Evolutionary conservation across 192 early-diverging fungal genomes (phyloP), one percentile per base, ranked within the genome.

Genomic region (Phlyctochytrium bullatum): DNA sequence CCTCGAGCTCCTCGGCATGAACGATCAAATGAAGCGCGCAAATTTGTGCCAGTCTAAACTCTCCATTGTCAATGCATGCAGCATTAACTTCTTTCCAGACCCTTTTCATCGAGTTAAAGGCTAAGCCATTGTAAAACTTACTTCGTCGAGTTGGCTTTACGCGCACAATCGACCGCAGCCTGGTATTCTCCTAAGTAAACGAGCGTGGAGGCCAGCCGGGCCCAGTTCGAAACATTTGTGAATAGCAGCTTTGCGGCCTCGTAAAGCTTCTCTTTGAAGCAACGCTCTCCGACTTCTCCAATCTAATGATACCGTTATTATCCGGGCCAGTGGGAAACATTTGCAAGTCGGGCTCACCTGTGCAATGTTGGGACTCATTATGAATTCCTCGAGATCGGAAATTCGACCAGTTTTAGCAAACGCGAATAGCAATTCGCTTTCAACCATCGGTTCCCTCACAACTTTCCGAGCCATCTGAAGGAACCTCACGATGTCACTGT

Each of bases 71-170:
- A 54, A 99, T 92, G 79, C 96, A 98, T 6, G 95, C 95, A 17
- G 90, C 88, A 71, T 98, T 92, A 67, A 99, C 96, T 75, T 99
- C 94, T 87, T 96, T 98, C 97, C 97, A 99, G 52, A 99, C 97
- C 78, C 78, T 83, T 27, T n/a, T 32, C 6, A 59, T 70, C 30
- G n/a, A n/a, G 66, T 62, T 20, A 80, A 72, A 6, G n/a, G 6
- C 1, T 0, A 1, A 35, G 16, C 25, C 28, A 51, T 59, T 33
- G 14, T 17, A 34, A 76, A 35, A 1, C 31, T 10, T 36, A 74
- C 74, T 92, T 93, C 30, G 96, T 98, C 61, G 90, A 89, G 81
- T 96, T 96, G 69, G 97, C 97, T 78, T 99, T 99, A 72, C 97
- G 88, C 6, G 96, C 97, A 63, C 96, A 95, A 73, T 99, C 97